These are phyloP conservation scores for Iberis pinnata DNA, from an alignment of 345 rosid genomes.

Conservation along the genomic window DNA sequence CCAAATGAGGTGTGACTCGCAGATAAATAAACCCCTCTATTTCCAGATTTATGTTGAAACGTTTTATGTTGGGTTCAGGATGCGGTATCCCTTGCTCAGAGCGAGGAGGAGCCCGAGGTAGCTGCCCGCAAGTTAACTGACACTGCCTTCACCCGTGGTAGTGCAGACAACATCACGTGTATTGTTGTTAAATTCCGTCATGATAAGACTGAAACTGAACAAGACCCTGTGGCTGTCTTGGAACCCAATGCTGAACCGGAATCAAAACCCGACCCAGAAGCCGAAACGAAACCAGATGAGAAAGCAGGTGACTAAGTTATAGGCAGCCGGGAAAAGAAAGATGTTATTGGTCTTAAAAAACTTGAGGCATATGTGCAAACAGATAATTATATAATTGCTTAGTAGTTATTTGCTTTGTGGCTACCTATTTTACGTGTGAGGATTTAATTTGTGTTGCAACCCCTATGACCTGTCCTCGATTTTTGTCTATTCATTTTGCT, in stretches of 20 bases:
- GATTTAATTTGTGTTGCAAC: conserved; percentile 17
- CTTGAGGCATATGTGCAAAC: conserved; percentile 15
- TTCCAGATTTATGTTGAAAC: not conserved
- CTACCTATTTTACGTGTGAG: conserved; percentile 25
- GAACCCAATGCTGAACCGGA: not conserved
- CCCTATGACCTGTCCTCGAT: conserved; percentile 21
- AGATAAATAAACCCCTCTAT: not conserved
- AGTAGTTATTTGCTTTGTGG: conserved; percentile 27
- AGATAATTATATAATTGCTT: conserved; percentile 5
- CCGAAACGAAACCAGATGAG: conserved; percentile 4
- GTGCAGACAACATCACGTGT: conserved; percentile 96
- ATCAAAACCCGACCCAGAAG: conserved; percentile 7
- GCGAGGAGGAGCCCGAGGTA: conserved; percentile 72
- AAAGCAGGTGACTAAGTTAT: conserved; percentile 6
- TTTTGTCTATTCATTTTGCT: conserved; percentile 29
- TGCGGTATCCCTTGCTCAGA: conserved; percentile 65
- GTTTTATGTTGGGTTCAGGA: conserved; percentile 41
- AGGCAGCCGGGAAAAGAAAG: not conserved
- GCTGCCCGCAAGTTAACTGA: conserved; percentile 86
- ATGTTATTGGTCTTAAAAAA: not conserved
- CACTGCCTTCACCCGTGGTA: conserved; percentile 73
- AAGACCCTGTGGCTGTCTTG: conserved; percentile 4
- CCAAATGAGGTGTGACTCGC: conserved; percentile 61
- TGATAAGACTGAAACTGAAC: conserved; percentile 27
- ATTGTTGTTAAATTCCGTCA: conserved; percentile 82